phyloP scores from a whole-genome alignment of 2,329 filamentous ascomycete species.

The Colletotrichum sp. region DNA sequence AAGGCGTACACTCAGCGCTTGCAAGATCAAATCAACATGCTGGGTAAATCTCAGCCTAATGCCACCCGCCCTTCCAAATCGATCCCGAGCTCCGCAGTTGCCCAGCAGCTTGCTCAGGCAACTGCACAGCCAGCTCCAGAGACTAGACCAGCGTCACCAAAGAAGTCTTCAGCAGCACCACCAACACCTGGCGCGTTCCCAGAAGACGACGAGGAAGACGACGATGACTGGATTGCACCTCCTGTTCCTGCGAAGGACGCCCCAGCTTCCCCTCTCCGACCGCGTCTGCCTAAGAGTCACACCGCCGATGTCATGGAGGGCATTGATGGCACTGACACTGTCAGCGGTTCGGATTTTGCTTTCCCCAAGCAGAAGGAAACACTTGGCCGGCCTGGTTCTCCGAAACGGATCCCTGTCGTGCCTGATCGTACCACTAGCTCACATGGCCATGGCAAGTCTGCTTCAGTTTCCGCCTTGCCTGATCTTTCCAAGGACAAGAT shows the following conservation, averaged over 20 bases:
- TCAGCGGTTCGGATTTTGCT: constrained; percentile 52
- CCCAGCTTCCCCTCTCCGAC: constrained; percentile 49
- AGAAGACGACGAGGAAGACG: constrained; percentile 52
- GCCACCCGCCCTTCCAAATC: constrained; percentile 54
- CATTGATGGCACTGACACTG: constrained; percentile 52
- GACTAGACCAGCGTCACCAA: constrained; percentile 34
- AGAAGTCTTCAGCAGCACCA: constrained; percentile 33
- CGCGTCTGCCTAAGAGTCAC: constrained; percentile 63
- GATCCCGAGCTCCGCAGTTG: constrained; percentile 40
- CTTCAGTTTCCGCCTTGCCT: constrained; percentile 63
- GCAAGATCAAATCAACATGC: constrained; percentile 87
- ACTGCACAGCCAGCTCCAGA: constrained; percentile 32
- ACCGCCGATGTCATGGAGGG: constrained; percentile 67
- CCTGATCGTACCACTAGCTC: constrained; percentile 34
- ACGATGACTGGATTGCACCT: constrained; percentile 68
- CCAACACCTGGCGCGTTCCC: constrained; percentile 66
- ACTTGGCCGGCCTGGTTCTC: constrained; percentile 36
- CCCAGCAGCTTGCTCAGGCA: constrained; percentile 32
- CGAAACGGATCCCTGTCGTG: constrained; percentile 34
- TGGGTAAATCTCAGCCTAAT: constrained; percentile 62
- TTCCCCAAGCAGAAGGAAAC: constrained; percentile 45
- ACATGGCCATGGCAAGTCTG: constrained; percentile 64
- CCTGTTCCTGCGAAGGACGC: constrained; percentile 36
- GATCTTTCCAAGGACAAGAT: constrained; percentile 25
- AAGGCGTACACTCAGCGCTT: constrained; percentile 94